Evolutionary conservation across 495 filamentous ascomycete species (phyloP).

Genomic region (Baudoinia panamericana): DNA sequence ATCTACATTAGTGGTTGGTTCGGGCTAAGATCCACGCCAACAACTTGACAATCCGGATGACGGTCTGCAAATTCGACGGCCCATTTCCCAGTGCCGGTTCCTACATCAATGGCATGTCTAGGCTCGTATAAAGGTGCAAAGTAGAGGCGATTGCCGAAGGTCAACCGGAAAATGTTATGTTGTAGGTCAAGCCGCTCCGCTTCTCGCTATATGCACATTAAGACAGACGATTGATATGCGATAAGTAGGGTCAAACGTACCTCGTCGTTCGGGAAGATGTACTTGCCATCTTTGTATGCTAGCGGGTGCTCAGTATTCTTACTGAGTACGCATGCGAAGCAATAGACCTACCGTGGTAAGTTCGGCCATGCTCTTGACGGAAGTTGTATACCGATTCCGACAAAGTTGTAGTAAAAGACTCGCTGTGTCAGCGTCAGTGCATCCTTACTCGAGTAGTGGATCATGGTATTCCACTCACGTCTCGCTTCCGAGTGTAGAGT

Average conservation of each 20-base stretch:
- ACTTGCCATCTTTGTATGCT: constrained; percentile 28
- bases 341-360: constrained; percentile 22
- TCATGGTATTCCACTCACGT: constrained; percentile 7
- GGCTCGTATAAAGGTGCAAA: constrained; percentile 36
- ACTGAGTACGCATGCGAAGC: background rate
- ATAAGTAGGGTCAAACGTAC: constrained; percentile 16
- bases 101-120: constrained; percentile 27
- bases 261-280: constrained; percentile 39
- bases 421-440: constrained; percentile 3
- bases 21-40: constrained; percentile 41
- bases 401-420: constrained; percentile 22
- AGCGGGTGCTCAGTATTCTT: background rate
- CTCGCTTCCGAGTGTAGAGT: constrained; percentile 19
- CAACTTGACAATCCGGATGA: constrained; percentile 16
- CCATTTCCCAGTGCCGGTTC: constrained; percentile 30
- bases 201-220: constrained; percentile 9
- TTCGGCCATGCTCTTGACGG: constrained; percentile 24
- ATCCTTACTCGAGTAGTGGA: background rate
- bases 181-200: constrained; percentile 41
- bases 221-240: background rate
- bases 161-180: constrained; percentile 45
- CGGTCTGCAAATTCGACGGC: constrained; percentile 25
- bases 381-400: constrained; percentile 23
- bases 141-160: constrained; percentile 38
- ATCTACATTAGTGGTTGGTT: constrained; percentile 39